Base-by-base conservation (phyloP, 2,329 filamentous ascomycete species). In the Colletotrichum sp. region DNA sequence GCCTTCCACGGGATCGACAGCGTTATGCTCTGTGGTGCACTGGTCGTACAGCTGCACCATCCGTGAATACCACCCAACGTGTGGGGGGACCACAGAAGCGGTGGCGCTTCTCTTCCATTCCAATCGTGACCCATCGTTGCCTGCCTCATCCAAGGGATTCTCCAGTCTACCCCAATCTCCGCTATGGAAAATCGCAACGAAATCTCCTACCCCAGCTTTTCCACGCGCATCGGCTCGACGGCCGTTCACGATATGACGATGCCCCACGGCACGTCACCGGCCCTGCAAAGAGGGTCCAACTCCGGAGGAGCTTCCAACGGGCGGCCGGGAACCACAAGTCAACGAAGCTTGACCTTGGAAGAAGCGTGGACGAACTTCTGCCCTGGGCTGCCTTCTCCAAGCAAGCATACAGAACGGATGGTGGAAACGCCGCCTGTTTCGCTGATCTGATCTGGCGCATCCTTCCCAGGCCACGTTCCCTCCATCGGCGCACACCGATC, bases 91-190 rank as follows among this genome's bases (percentile, higher is more conserved):
- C 36, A 21, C 59, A 76, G 52, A 55, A 60, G 57, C 73, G 64
- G 70, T 69, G 74, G 71, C 73, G 70, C 34, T 44, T 59, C 64
- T 73, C n/a, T 67, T 36, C 18, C 32, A 30, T 69, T 69, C 57
- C 57, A 44, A 34, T 36, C 30, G 67, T 52, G 59, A 66, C 71
- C 15, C 44, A 36, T 28, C 32, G 21, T 30, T 10, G 21, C 57
- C 30, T 49, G 28, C 7, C 24, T n/a, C 34, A 28, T 65, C 39
- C 44, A 64, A 39, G 52, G 13, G 18, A 49, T 63, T 49, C 52
- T 64, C 44, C 44, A 30, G 30, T 21, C 44, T 64, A 24, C 64
- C 34, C 64, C 44, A 49, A 69, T 69, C 44, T 15, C 69, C 64
- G 59, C 64, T 18, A 24, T 26, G n/a, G 28, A 49, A 64, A 63